Evolutionary conservation across 306 rosid genomes (phyloP).

Genomic region (Malus sieversii): DNA sequence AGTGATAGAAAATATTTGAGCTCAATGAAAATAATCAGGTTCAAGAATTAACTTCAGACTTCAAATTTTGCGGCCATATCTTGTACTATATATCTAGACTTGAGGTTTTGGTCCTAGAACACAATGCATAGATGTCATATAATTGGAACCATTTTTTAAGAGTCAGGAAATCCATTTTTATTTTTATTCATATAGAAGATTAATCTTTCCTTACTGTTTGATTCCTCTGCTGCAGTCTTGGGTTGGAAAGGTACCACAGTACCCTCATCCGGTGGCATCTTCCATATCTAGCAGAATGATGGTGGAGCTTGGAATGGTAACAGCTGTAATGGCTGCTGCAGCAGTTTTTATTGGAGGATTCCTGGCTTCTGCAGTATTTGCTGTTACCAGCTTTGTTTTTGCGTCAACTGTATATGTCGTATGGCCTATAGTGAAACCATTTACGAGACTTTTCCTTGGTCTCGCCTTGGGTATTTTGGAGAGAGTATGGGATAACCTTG

Average conservation of each 20-base stretch:
- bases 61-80: not conserved
- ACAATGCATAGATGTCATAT: not conserved
- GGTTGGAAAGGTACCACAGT: conserved; percentile 62
- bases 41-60: not conserved
- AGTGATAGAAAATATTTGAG: not conserved
- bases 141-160: not conserved
- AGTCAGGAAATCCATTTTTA: not conserved
- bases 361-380: conserved; percentile 81
- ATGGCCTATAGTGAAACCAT: conserved; percentile 78
- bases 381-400: conserved; percentile 63
- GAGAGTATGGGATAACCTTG: conserved; percentile 58
- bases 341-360: conserved; percentile 70
- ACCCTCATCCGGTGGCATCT: conserved; percentile 89
- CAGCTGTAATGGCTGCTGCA: conserved; percentile 55
- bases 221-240: conserved; percentile 54
- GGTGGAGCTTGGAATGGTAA: conserved; percentile 70
- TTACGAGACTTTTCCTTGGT: conserved; percentile 52
- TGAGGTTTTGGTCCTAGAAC: not conserved
- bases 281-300: conserved; percentile 87
- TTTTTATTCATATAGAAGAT: not conserved
- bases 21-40: not conserved
- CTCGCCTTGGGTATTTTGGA: conserved; percentile 53
- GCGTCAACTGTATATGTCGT: conserved; percentile 49
- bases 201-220: conserved; percentile 13
- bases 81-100: not conserved